Evolutionary conservation across 208 protist genomes (phyloP).

Genomic region (Leishmania tropica): DNA sequence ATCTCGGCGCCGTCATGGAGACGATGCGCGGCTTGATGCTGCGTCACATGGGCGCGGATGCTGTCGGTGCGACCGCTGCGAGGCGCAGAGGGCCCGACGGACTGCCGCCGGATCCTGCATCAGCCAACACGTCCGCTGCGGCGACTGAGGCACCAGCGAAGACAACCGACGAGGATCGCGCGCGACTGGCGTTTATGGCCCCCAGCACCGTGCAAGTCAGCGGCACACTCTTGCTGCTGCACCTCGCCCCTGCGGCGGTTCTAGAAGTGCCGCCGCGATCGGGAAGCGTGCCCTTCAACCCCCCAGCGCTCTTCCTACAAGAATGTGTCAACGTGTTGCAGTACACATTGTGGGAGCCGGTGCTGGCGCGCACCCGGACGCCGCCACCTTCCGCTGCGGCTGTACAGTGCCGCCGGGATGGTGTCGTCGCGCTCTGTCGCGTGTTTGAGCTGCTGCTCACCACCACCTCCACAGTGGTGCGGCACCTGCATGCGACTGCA

Average conservation of each 20-base stretch:
- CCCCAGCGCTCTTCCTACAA: constrained; percentile 48
- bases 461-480: constrained; percentile 34
- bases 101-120: neutral
- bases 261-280: constrained; percentile 26
- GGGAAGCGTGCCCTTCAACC: constrained; percentile 29
- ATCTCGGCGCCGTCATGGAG: constrained; percentile 45
- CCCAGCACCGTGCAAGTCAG: constrained; percentile 25
- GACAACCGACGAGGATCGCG: constrained; percentile 15
- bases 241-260: constrained; percentile 43
- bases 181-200: constrained; percentile 30
- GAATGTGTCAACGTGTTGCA: constrained; percentile 38
- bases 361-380: constrained; percentile 9
- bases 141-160: neutral
- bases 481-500: constrained; percentile 4
- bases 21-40: constrained; percentile 38
- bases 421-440: constrained; percentile 36
- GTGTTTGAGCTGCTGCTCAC: constrained; percentile 36
- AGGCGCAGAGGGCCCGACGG: neutral
- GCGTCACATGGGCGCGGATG: constrained; percentile 9
- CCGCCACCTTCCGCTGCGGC: neutral
- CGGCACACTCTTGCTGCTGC: constrained; percentile 50
- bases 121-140: constrained; percentile 1
- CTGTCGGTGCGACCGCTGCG: neutral
- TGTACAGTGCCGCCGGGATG: constrained; percentile 33
- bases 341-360: constrained; percentile 36